Base-by-base conservation (phyloP, 352 stramenopile genomes). In the Pythium guiyangense region DNA sequence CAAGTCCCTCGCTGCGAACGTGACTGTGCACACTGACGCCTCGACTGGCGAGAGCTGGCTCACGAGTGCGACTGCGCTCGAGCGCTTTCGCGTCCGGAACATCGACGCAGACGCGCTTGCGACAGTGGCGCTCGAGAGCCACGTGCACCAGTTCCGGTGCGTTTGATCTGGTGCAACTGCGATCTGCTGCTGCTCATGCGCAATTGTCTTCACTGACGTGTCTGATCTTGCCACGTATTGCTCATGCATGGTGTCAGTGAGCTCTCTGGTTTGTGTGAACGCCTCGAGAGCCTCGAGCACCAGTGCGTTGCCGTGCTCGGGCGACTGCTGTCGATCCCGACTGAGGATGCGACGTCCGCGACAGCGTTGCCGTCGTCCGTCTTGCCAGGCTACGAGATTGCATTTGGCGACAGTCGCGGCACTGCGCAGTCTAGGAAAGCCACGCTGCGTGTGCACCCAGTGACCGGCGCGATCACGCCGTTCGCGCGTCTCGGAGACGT, bases 1-100 rank as follows among this genome's bases (percentile, higher is more conserved):
- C 9, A 58, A 62, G 11, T 69, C 52, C 0, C 37, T 66, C 9
- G 47, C 47, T 20, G 34, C 44, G 20, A 59, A 63, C 27, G 48
- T 4, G 4, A 26, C 22, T 27, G 40, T 59, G 18, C 29, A 14
- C 25, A 27, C 43, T 5, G 6, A 47, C 15, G 40, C n/a, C 22
- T 35, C 46, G 3, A 48, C 39, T 8, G 40, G 43, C 26, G 48
- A 62, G 27, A 62, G 46, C 42, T 58, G 53, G 59, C 54, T 62
- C 37, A 29, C 49, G 18, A 31, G 53, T 20, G 49, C 25, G 25
- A 49, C 45, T 35, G 31, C 31, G 43, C 58, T 54, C 46, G 46
- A 43, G 43, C 35, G 58, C 4, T 54, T 48, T 35, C 34, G 34
- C 18, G 26, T 35, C 18, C 35, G 22, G 5, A 25, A 3, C 15